Evolutionary conservation across 768 basidiomycete species (phyloP).

Genomic region (Leccinum uliginosum): DNA sequence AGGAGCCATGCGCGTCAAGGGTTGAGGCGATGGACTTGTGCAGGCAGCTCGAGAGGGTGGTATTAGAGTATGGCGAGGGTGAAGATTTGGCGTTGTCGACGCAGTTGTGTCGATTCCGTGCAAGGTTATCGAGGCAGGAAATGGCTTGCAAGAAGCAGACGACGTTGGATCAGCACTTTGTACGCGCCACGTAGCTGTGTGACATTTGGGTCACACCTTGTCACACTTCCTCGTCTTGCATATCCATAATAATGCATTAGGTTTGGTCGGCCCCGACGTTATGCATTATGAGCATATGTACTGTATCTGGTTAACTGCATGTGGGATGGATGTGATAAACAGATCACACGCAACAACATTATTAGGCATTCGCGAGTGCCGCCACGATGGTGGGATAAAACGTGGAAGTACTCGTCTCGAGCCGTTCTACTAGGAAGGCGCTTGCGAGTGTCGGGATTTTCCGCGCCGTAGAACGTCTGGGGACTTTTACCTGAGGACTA

Average conservation of each 20-base stretch:
- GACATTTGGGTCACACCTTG: no score
- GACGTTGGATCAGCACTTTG: background rate
- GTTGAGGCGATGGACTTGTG: background rate
- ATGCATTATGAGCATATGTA: no score
- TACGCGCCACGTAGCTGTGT: no score
- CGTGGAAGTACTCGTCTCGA: no score
- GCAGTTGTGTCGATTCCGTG: background rate
- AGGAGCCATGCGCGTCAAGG: background rate
- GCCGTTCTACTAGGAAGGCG: background rate
- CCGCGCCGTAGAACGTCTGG: background rate
- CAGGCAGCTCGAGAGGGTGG: background rate
- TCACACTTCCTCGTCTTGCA: no score
- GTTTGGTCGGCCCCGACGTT: no score
- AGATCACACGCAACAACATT: no score
- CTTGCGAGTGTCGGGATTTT: background rate
- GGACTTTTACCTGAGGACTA: background rate
- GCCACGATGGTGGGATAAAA: no score
- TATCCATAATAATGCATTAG: no score
- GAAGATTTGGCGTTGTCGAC: background rate
- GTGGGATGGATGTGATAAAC: no score
- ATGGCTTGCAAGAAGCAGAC: background rate
- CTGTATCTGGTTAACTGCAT: no score
- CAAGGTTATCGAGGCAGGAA: background rate
- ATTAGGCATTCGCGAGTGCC: no score
- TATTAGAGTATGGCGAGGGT: background rate